These are phyloP conservation scores for Trypanosoma lewisi DNA, from an alignment of 208 protist genomes.

Conservation along the genomic window DNA sequence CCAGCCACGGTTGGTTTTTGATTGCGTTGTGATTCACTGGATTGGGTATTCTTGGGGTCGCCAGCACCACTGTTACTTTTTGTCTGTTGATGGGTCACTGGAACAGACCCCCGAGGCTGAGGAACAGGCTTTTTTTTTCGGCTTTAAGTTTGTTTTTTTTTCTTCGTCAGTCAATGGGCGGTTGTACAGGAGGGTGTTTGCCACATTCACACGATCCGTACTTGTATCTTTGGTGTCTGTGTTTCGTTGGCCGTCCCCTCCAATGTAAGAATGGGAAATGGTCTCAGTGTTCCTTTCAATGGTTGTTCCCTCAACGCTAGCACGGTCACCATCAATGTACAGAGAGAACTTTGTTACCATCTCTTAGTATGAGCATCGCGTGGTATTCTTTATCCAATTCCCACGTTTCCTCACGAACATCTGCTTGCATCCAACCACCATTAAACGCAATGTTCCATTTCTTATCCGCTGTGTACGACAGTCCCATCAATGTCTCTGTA, in stretches of 20 bases:
- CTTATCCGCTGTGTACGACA: not conserved
- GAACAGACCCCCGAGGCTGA: not conserved
- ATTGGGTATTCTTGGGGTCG: too few species aligned
- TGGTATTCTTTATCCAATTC: not conserved
- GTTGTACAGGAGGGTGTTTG: not conserved
- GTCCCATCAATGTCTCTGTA: not conserved
- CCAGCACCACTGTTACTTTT: too few species aligned
- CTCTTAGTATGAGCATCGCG: not conserved
- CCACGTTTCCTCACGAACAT: not conserved
- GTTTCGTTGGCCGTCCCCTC: not conserved
- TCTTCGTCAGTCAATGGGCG: not conserved
- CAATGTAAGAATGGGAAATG: constrained; percentile 1
- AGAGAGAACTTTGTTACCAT: not conserved
- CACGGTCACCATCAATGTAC: constrained; percentile 3
- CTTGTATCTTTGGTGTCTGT: not conserved
- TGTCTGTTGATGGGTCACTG: not conserved
- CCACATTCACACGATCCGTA: not conserved
- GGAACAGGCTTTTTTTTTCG: not conserved
- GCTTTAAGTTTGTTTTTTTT: not conserved
- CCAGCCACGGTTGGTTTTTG: too few species aligned
- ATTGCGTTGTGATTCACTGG: too few species aligned
- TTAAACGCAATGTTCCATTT: constrained; percentile 2
- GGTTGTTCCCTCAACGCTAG: not conserved
- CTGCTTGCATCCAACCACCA: not conserved
- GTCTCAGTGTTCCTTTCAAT: too few species aligned